phyloP scores from a whole-genome alignment of 2,329 filamentous ascomycete genomes.

The Fusarium sp. region DNA sequence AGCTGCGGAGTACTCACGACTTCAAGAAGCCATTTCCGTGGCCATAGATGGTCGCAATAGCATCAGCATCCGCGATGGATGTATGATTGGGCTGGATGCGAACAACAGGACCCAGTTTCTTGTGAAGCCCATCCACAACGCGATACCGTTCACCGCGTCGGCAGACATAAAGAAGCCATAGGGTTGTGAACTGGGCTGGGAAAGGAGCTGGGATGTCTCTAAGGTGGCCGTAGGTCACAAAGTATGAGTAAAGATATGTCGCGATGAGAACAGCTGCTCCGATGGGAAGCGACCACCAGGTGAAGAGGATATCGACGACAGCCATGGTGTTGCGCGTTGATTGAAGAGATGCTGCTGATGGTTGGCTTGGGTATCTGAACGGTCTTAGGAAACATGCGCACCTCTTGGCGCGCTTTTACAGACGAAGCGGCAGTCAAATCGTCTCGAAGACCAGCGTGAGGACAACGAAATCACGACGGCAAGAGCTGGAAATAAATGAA shows the following conservation, averaged over 20 bases:
- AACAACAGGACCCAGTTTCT: constrained; percentile 81
- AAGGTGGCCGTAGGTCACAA: constrained; percentile 64
- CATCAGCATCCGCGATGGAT: constrained; percentile 82
- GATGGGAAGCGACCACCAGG: constrained; percentile 59
- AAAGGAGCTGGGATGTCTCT: constrained; percentile 71
- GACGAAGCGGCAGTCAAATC: background rate
- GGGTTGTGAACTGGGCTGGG: constrained; percentile 74
- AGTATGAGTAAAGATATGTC: constrained; percentile 70
- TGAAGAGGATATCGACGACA: constrained; percentile 47
- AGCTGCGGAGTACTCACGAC: constrained; percentile 57
- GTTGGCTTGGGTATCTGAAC: background rate
- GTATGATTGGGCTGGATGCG: constrained; percentile 87
- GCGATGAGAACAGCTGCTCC: constrained; percentile 61
- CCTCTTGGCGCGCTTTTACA: background rate
- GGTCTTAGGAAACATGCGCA: too few species aligned
- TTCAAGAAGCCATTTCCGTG: constrained; percentile 82
- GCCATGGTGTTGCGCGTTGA: constrained; percentile 40
- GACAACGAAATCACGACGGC: background rate
- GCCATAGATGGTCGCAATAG: constrained; percentile 81
- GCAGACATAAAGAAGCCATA: constrained; percentile 79
- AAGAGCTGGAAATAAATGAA: background rate
- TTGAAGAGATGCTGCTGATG: background rate
- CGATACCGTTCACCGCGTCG: constrained; percentile 74
- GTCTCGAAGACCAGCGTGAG: background rate
- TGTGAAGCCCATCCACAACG: constrained; percentile 77